Evolutionary conservation across 2,329 filamentous ascomycete genomes (phyloP), one percentile per base, ranked within the genome.

Genomic region (Phialophora chinensis): DNA sequence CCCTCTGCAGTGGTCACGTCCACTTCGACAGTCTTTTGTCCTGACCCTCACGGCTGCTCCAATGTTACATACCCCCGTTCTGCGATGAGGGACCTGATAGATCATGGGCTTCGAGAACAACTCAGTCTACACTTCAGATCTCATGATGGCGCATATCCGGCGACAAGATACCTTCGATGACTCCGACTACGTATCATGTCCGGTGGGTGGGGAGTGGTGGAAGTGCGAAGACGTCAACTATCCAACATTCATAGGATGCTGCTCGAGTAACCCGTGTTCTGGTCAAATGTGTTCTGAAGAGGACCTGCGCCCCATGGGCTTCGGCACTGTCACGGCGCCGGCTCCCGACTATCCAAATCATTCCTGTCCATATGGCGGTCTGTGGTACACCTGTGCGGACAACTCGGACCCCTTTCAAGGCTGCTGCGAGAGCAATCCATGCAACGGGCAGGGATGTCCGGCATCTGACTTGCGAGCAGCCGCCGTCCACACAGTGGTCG

Each of bases 171-270:
- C n/a, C 50, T 50, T 66, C 54, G 29, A 60, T 27, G 66, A 63
- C 50, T 53, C 62, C 20, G 66, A 68, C 31, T 66, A 66, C 31
- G 63, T 56, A 25, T 66, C 54, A 42, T 74, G 73, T 61, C 73
- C 72, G n/a, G 31, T 63, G 14, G 73, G 73, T 14, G 72, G 73
- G 23, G 60, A 69, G 35, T 74, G 72, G 71, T 72, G 66, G 27
- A 69, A 67, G 31, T 74, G 72, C 55, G 63, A 66, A 47, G 63
- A 69, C 35, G 66, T 66, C 56, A 72, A 72, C 33, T 68, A 69
- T 67, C 60, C 62, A 3, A 66, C 62, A 12, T 73, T 74, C 63
- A 67, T 74, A 29, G 72, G 72, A 61, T 74, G 72, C 68, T 74
- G 72, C 62, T 68, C 68, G 27, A 70, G 66, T 52, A 72, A 74